Conservation (phyloP, 331 rosid genomes). For the Malus hybrid region DNA sequence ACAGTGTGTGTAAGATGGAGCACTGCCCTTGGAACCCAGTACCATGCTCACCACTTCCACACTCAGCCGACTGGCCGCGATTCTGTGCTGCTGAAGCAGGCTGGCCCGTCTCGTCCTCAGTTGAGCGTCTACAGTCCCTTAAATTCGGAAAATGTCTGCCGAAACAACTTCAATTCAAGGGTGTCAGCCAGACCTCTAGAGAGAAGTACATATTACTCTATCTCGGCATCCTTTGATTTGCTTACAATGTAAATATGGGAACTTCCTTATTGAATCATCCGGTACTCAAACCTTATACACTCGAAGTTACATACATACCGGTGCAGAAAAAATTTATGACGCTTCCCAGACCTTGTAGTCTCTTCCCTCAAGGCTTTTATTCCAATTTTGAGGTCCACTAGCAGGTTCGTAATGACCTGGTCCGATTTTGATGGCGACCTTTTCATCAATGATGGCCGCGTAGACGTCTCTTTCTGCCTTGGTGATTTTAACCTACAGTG, state of each 20-base stretch:
- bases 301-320: not conserved
- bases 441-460: constrained; percentile 66
- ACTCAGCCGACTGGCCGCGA: not conserved
- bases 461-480: constrained; percentile 88
- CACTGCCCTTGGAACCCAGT: not conserved
- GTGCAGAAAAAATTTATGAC: constrained; percentile 6
- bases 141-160: constrained; percentile 3
- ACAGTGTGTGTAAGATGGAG: not conserved
- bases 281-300: constrained; percentile 5
- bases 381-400: constrained; percentile 51
- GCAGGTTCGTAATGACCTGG: constrained; percentile 87
- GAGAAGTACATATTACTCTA: constrained; percentile 1
- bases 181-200: not conserved
- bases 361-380: constrained; percentile 49
- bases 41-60: not conserved
- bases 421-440: constrained; percentile 81
- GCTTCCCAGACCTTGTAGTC: constrained; percentile 90
- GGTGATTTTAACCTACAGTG: constrained; percentile 50
- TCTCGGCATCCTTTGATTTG: not conserved
- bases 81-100: constrained; percentile 9
- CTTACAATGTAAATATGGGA: constrained; percentile 4
- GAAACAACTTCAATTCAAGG: constrained; percentile 6
- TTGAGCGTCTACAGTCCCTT: not conserved
- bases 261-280: constrained; percentile 2
- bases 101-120: not conserved